These are phyloP conservation scores for Fusarium staphyleae DNA, from an alignment of 2,329 filamentous ascomycete genomes.

Conservation along the genomic window DNA sequence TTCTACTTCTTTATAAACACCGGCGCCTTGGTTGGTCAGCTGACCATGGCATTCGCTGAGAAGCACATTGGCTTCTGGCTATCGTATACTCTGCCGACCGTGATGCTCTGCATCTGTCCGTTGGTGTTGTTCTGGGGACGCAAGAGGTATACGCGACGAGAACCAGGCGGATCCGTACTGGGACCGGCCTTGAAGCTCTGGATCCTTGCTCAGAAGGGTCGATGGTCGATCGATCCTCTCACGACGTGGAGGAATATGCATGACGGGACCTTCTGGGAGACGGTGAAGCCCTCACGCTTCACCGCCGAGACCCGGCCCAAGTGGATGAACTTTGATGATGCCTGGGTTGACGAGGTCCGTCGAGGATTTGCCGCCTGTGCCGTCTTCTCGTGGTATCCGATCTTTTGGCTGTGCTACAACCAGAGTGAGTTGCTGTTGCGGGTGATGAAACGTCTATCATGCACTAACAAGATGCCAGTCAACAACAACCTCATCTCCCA, in stretches of 20 bases:
- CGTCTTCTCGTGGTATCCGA: slow-evolving; percentile 74
- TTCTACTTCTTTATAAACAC: slow-evolving; percentile 79
- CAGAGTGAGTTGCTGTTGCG: slow-evolving; percentile 44
- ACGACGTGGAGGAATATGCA: slow-evolving; percentile 65
- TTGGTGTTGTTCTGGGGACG: slow-evolving; percentile 66
- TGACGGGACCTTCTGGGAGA: slow-evolving; percentile 68
- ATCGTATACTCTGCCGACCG: slow-evolving; percentile 71
- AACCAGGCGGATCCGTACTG: slow-evolving; percentile 72
- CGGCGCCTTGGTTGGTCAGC: slow-evolving; percentile 68
- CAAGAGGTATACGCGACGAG: slow-evolving; percentile 62
- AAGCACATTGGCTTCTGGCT: slow-evolving; percentile 80
- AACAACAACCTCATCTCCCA: slow-evolving; percentile 69
- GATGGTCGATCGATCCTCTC: slow-evolving; percentile 72
- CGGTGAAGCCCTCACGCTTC: slow-evolving; percentile 72
- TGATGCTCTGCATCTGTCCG: slow-evolving; percentile 69
- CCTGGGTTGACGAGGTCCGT: slow-evolving; percentile 77
- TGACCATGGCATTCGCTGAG: slow-evolving; percentile 75
- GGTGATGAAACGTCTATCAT: not conserved
- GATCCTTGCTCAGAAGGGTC: slow-evolving; percentile 69
- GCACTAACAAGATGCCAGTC: slow-evolving; percentile 47
- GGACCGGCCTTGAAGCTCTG: slow-evolving; percentile 68
- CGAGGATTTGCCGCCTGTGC: slow-evolving; percentile 72
- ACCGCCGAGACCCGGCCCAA: slow-evolving; percentile 59
- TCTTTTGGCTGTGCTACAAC: slow-evolving; percentile 63
- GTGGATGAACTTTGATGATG: slow-evolving; percentile 83